Evolutionary conservation across 108 stramenopile genomes (phyloP).

Genomic region (Seminavis robusta): DNA sequence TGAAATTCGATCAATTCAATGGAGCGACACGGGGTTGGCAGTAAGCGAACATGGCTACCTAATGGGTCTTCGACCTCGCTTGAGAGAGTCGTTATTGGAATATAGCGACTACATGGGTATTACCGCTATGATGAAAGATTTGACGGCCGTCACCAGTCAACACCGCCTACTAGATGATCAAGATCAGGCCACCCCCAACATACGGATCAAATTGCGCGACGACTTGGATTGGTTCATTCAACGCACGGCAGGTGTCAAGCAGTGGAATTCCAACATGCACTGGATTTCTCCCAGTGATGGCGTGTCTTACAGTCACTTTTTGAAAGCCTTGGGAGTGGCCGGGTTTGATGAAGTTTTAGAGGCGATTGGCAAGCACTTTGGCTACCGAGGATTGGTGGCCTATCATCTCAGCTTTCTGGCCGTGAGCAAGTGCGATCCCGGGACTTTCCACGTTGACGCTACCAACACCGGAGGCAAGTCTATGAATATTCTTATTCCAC

Average conservation of each 20-base stretch:
- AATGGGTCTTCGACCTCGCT: constrained; percentile 23
- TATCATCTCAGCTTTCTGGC: constrained; percentile 62
- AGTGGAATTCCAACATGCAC: constrained; percentile 76
- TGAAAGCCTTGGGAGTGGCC: constrained; percentile 44
- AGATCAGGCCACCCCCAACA: too few species aligned
- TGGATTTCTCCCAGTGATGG: constrained; percentile 58
- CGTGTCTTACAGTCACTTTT: constrained; percentile 36
- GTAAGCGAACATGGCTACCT: constrained; percentile 34
- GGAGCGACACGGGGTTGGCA: constrained; percentile 22
- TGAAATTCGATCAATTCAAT: constrained; percentile 45
- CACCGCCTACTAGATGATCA: too few species aligned
- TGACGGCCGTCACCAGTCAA: too few species aligned
- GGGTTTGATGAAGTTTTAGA: constrained; percentile 63
- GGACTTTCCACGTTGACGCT: constrained; percentile 60
- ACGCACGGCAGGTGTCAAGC: constrained; percentile 12
- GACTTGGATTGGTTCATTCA: constrained; percentile 24
- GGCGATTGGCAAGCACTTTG: constrained; percentile 47
- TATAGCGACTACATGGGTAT: constrained; percentile 42
- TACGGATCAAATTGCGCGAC: too few species aligned
- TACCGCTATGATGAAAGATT: constrained; percentile 23
- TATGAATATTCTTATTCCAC: constrained; percentile 62
- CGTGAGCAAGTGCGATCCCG: constrained; percentile 39
- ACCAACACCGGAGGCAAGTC: constrained; percentile 45
- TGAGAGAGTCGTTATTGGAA: constrained; percentile 23
- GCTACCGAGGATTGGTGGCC: constrained; percentile 45